A percentile compares a stretch with the other conserved stretches of the same genome.
phyloP scores from a whole-genome alignment of 2,329 filamentous ascomycete species.

The Phialophora expanda region DNA sequence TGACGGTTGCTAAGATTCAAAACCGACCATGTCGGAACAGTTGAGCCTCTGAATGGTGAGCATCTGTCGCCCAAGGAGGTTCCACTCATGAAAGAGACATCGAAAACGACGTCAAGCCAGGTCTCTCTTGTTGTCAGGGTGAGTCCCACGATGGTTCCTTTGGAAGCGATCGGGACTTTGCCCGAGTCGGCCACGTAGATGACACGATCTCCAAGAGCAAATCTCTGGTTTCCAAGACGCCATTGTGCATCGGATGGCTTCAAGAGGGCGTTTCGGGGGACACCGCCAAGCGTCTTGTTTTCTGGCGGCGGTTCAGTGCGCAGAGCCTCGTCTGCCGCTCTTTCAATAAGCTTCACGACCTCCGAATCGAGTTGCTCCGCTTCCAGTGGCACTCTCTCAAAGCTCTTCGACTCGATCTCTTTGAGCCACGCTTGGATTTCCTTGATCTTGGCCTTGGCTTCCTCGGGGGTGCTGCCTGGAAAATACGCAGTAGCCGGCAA shows the following conservation, averaged over 20 bases:
- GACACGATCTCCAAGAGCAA: conserved; percentile 84
- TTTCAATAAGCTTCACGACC: conserved; percentile 79
- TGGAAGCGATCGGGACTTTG: conserved; percentile 89
- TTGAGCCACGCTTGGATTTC: conserved; percentile 95
- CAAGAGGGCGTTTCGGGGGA: conserved; percentile 84
- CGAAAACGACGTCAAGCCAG: conserved; percentile 90
- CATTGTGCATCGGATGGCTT: conserved; percentile 97
- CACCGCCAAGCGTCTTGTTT: conserved; percentile 74
- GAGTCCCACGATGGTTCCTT: conserved; percentile 92
- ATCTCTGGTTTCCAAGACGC: conserved; percentile 81
- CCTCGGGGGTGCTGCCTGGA: conserved; percentile 61
- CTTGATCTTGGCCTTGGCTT: conserved; percentile 81
- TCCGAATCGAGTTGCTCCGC: conserved; percentile 95
- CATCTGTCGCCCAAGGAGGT: conserved; percentile 89
- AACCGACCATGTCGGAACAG: conserved; percentile 83
- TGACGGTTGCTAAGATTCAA: conserved; percentile 86
- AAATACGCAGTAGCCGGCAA: conserved; percentile 87
- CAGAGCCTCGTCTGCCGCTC: conserved; percentile 69
- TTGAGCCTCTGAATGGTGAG: conserved; percentile 90
- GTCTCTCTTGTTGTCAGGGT: conserved; percentile 83
- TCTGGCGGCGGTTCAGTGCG: conserved; percentile 60
- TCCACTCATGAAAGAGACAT: conserved; percentile 94
- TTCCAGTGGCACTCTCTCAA: conserved; percentile 94
- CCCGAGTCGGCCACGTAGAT: conserved; percentile 92
- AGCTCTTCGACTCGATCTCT: conserved; percentile 84